Percentiles rank a stretch among this genome's conserved stretches.
Conservation (phyloP, 805 yeast species). For the Nakazawaea populi region DNA sequence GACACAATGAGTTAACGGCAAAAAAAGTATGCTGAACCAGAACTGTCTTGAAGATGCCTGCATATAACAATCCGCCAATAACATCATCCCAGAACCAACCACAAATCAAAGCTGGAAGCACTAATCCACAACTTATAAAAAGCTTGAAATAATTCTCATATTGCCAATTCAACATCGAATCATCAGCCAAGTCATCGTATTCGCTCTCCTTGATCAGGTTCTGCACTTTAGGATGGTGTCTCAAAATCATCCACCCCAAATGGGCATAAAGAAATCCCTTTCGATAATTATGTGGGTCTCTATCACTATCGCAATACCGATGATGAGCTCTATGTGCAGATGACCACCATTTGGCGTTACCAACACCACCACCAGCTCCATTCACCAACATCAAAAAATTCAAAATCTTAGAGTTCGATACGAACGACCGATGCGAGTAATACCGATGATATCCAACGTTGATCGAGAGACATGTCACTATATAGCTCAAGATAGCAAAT, state of each 20-base stretch:
- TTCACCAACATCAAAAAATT: slow-evolving; percentile 47
- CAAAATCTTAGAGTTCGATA: slow-evolving; percentile 34
- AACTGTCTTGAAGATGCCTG: slow-evolving; percentile 68
- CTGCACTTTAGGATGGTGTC: slow-evolving; percentile 52
- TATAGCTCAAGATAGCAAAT: slow-evolving; percentile 50
- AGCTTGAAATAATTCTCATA: slow-evolving; percentile 61
- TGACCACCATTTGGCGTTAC: slow-evolving; percentile 76
- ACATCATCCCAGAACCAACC: slow-evolving; percentile 70
- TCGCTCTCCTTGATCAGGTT: slow-evolving; percentile 32
- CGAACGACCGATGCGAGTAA: slow-evolving; percentile 59
- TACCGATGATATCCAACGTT: slow-evolving; percentile 82
- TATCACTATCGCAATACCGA: slow-evolving; percentile 79
- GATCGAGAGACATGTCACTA: slow-evolving; percentile 60
- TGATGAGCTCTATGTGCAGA: slow-evolving; percentile 87
- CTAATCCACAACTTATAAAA: slow-evolving; percentile 37
- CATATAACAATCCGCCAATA: slow-evolving; percentile 71
- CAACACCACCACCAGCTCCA: slow-evolving; percentile 72
- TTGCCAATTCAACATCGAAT: slow-evolving; percentile 57
- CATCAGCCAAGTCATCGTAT: slow-evolving; percentile 62
- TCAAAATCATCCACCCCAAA: slow-evolving; percentile 79
- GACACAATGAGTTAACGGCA: slow-evolving; percentile 79
- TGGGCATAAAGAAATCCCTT: slow-evolving; percentile 80
- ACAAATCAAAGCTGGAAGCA: slow-evolving; percentile 61
- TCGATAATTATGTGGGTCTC: slow-evolving; percentile 82
- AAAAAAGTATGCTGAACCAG: slow-evolving; percentile 76